Percentiles rank a stretch among this genome's conserved stretches.
Evolutionary conservation across 768 basidiomycete species (phyloP).

Genomic region (Termitomyces sp.): DNA sequence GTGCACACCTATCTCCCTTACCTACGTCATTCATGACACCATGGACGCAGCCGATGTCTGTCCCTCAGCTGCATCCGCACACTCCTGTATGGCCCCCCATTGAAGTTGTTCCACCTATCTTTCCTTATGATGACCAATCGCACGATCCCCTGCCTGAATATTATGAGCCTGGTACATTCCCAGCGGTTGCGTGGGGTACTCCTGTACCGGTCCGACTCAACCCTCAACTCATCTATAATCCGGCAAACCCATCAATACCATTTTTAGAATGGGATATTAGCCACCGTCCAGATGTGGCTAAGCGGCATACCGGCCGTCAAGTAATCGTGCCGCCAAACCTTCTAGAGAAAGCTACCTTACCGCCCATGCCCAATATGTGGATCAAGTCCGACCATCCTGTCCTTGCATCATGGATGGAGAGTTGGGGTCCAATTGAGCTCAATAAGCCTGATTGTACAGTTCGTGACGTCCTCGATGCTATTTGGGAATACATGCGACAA

Average conservation of each 20-base stretch:
- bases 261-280: slow-evolving; percentile 38
- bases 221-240: slow-evolving; percentile 29
- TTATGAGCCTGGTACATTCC: slow-evolving; percentile 20
- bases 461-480: slow-evolving; percentile 39
- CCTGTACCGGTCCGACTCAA: slow-evolving; percentile 21
- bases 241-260: slow-evolving; percentile 28
- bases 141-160: not conserved
- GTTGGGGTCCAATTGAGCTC: slow-evolving; percentile 47
- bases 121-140: not conserved
- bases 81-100: slow-evolving; percentile 10
- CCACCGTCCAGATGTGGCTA: slow-evolving; percentile 29
- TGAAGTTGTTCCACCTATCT: slow-evolving; percentile 1
- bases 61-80: not conserved
- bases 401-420: slow-evolving; percentile 35
- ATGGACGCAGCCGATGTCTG: slow-evolving; percentile 2
- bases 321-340: slow-evolving; percentile 23
- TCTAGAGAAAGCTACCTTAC: slow-evolving; percentile 25
- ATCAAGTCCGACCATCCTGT: slow-evolving; percentile 31
- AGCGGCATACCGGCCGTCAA: slow-evolving; percentile 24
- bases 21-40: not conserved
- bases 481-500: slow-evolving; percentile 42
- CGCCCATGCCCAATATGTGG: slow-evolving; percentile 25
- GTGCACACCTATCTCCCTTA: not conserved
- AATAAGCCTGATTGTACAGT: slow-evolving; percentile 31
- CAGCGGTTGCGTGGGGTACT: slow-evolving; percentile 13